Conservation (phyloP, 2,329 filamentous ascomycete genomes). For the Pseudopyricularia javanii region DNA sequence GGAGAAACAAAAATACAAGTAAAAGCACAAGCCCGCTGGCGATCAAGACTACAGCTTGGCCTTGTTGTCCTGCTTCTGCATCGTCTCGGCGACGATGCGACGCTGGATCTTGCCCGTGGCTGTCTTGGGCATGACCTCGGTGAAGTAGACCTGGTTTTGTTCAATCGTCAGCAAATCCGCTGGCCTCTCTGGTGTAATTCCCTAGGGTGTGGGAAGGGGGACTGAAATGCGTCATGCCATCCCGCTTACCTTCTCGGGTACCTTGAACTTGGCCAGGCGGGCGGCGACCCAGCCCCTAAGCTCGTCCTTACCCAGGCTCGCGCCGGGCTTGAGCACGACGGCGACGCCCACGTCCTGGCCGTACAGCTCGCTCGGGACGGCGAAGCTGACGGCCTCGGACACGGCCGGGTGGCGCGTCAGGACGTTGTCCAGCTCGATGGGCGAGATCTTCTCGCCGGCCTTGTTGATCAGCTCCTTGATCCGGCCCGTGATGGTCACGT, state of each 20-base stretch:
- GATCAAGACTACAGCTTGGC: conserved; percentile 35
- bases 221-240: background rate
- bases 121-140: conserved; percentile 77
- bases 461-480: conserved; percentile 93
- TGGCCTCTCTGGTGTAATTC: background rate
- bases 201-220: background rate
- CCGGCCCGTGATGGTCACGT: conserved; percentile 75
- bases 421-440: conserved; percentile 78
- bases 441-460: conserved; percentile 80
- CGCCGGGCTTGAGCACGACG: conserved; percentile 57
- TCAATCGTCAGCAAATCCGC: background rate
- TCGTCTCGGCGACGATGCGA: conserved; percentile 73
- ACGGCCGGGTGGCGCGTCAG: conserved; percentile 62
- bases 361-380: conserved; percentile 70
- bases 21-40: background rate
- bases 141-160: conserved; percentile 56
- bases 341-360: conserved; percentile 73
- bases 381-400: conserved; percentile 71
- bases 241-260: conserved; percentile 60
- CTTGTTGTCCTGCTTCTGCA: conserved; percentile 54
- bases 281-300: conserved; percentile 57
- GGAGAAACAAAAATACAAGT: background rate
- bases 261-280: conserved; percentile 70
- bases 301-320: conserved; percentile 42
- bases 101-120: conserved; percentile 86